Percentiles rank a stretch among this genome's conserved stretches.
phyloP scores from a whole-genome alignment of 768 basidiomycete species.

The Tulasnella sp. region DNA sequence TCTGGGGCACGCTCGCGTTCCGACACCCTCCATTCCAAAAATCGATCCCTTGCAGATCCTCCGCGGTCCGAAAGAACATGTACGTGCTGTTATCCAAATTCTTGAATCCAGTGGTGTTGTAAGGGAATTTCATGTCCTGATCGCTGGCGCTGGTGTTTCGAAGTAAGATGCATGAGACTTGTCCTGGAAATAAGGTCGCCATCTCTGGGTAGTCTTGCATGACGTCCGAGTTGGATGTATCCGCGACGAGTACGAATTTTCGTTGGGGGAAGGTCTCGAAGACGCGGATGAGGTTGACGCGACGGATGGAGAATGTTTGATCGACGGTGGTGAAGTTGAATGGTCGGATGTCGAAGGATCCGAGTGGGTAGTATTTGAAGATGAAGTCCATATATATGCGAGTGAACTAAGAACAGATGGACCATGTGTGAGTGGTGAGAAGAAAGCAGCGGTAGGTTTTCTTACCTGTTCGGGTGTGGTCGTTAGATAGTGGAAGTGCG shows the following conservation, averaged over 20 bases:
- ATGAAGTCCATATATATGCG: constrained; percentile 29
- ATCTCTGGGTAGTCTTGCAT: constrained; percentile 13
- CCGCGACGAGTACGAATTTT: constrained; percentile 23
- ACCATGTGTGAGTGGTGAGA: background rate
- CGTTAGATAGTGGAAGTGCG: constrained; percentile 31
- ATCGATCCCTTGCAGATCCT: constrained; percentile 6
- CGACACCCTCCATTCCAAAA: constrained; percentile 5
- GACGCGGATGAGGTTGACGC: constrained; percentile 25
- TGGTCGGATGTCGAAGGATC: constrained; percentile 28
- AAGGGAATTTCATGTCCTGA: constrained; percentile 27
- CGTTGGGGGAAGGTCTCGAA: constrained; percentile 29
- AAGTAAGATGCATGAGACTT: constrained; percentile 27
- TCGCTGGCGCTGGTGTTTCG: constrained; percentile 30
- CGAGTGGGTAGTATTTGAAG: constrained; percentile 27
- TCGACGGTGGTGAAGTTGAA: constrained; percentile 27
- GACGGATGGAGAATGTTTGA: constrained; percentile 26
- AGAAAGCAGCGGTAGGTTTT: too few species aligned
- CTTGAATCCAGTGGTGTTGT: constrained; percentile 28
- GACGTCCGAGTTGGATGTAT: constrained; percentile 10
- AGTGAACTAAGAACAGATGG: constrained; percentile 16
- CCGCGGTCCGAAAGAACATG: constrained; percentile 1
- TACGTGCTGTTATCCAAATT: constrained; percentile 26
- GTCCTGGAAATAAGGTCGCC: constrained; percentile 21
- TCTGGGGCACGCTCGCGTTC: background rate
- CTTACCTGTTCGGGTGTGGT: constrained; percentile 28